These are phyloP conservation scores for Fraxinus latifolia DNA, from an alignment of 305 asterid genomes.

Conservation along the genomic window DNA sequence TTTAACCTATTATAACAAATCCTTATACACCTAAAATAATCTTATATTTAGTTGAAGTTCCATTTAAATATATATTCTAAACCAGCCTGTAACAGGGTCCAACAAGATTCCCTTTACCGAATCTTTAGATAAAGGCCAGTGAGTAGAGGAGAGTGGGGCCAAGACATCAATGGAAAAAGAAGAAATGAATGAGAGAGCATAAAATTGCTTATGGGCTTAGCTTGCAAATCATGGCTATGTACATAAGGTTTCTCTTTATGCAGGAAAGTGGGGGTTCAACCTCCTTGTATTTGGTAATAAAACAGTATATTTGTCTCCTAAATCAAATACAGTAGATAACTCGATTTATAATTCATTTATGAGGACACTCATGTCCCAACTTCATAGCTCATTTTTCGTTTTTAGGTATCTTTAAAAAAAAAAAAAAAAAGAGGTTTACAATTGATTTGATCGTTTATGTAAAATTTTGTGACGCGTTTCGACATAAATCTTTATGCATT, in stretches of 20 bases:
- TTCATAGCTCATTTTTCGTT: not conserved
- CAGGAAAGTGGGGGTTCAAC: slow-evolving; percentile 31
- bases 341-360: not conserved
- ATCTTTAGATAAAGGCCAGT: not conserved
- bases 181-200: slow-evolving; percentile 18
- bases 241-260: slow-evolving; percentile 33
- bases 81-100: not conserved
- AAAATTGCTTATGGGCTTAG: slow-evolving; percentile 22
- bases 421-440: too few relatives aligned
- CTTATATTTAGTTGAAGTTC: not conserved
- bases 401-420: not conserved
- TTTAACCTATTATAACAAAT: not conserved
- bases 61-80: not conserved
- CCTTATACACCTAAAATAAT: not conserved
- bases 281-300: not conserved
- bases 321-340: not conserved
- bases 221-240: slow-evolving; percentile 29
- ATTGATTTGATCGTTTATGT: not conserved
- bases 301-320: not conserved
- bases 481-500: not conserved
- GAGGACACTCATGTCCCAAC: slow-evolving; percentile 1
- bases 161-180: not conserved
- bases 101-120: not conserved
- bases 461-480: not conserved
- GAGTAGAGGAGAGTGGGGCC: slow-evolving; percentile 18